Base-by-base conservation (phyloP, 257 asterid species). In the Schizonepeta tenuifolia region DNA sequence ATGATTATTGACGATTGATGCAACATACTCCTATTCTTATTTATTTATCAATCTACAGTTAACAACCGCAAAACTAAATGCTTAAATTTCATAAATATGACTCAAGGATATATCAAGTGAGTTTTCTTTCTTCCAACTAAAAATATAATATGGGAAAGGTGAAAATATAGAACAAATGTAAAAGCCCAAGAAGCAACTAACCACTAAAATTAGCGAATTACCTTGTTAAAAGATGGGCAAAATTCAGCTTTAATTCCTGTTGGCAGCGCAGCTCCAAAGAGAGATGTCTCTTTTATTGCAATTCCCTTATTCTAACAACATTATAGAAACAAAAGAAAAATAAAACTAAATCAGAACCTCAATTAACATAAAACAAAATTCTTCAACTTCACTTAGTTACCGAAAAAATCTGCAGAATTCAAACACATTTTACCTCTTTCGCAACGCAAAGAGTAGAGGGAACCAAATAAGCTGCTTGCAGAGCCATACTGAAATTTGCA, bases 211-310 rank as follows among this genome's bases (percentile, higher is more conserved):
- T 15, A 0, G 9, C 8, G 10, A 33, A 24, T 57, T 78, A 87
- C 95, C 96, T 86, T 82, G 65, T 68, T 75, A 54, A 64, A 75
- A 60, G 63, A 79, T 55, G 79, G 64, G 76, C 1, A 65, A 66
- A 70, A 77, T 31, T 84, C 90, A 82, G 83, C 80, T 83, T 70
- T 86, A 64, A 75, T 68, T 58, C 75, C 50, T 28, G 64, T 76
- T 0, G 93, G 81, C 71, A 89, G 3, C 11, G 85, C 65, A 81
- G 83, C 81, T 84, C 96, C 96, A 80, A 89, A 87, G 2, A 87
- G 54, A 28, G 84, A 73, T 6, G 88, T 76, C 81, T 87, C 96
- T 73, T 87, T 87, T 7, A 84, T 40, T 20, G 77, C 74, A 79
- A 51, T 71, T 55, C 77, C 70, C 83, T 82, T 89, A 47, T 78